Evolutionary conservation across 2,329 filamentous ascomycete genomes (phyloP).

Genomic region (Ascochyta clinopodiicola): DNA sequence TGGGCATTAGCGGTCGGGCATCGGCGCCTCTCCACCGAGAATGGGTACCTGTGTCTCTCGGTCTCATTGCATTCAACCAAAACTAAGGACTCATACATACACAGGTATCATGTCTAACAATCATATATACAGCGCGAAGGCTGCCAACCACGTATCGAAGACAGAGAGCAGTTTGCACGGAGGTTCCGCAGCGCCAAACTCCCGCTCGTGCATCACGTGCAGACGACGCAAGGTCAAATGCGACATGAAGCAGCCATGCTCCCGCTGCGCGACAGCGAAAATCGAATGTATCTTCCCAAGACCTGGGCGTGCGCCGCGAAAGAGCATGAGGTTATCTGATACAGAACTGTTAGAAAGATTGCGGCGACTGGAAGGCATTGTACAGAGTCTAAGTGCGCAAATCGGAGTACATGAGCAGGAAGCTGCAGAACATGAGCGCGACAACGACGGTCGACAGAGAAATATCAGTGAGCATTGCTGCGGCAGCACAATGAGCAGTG

Average conservation of each 20-base stretch:
- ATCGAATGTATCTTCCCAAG: constrained; percentile 78
- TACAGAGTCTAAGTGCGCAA: constrained; percentile 62
- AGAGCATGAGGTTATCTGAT: constrained; percentile 70
- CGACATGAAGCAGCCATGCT: constrained; percentile 78
- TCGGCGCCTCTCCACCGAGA: too few species aligned
- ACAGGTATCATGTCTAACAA: constrained; percentile 37
- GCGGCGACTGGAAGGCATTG: constrained; percentile 76
- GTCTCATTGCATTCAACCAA: too few species aligned
- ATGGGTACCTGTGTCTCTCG: too few species aligned
- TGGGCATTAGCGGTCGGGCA: too few species aligned
- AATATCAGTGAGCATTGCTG: constrained; percentile 18
- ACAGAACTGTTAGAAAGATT: constrained; percentile 76
- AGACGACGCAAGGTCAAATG: constrained; percentile 71
- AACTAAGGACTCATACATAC: neutral
- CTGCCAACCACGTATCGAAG: constrained; percentile 29
- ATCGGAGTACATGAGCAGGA: constrained; percentile 47
- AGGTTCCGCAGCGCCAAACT: constrained; percentile 25
- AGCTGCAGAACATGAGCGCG: constrained; percentile 35
- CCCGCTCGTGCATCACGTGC: constrained; percentile 47
- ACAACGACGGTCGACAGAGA: constrained; percentile 14
- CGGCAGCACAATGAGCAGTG: neutral
- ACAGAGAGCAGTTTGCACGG: constrained; percentile 27
- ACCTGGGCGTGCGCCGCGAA: constrained; percentile 73
- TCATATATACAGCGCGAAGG: constrained; percentile 22
- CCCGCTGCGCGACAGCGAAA: constrained; percentile 73